Evolutionary conservation across 495 filamentous ascomycete genomes (phyloP), one percentile per base, ranked within the genome.

Genomic region (Daldinia concentrica): DNA sequence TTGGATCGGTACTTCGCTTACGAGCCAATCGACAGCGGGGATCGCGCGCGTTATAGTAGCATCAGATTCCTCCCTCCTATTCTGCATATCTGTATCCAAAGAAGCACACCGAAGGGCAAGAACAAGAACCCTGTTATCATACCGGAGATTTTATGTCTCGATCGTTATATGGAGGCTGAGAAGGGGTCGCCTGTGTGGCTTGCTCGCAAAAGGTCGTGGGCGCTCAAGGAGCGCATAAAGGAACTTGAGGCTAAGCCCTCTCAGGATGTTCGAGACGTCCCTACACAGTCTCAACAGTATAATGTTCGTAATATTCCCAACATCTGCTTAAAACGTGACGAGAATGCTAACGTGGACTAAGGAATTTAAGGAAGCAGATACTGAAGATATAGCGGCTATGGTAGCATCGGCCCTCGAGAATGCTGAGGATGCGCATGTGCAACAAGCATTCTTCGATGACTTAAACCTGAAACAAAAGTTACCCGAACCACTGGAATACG

Each of bases 31-130:
- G 89, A 89, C 7, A 86, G 87, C 12, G 82, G 84, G 6, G 80
- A 86, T 14, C 86, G 88, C 5, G 86, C 88, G 61, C 89, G 92
- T 59, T 97, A 88, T 76, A 88, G 90, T 36, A 90, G 92, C 2
- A 94, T 98, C 64, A 88, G 86, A 69, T 81, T 84, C 6, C 82
- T 95, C 7, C 93, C 95, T 3, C 95, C 94, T 0, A 85, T 98
- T 51, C 82, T 98, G 15, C 93, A 97, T 76, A 88, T 99, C 50
- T 92, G 93, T 71, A 92, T 98, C 19, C 92, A 95, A 73, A 88
- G 95, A 22, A 89, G 90, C 8, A 88, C 90, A 36, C 94, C 87
- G 56, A 89, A 55, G 71, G 73, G 60, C 15, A 98, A 97, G 69
- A 93, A 93, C 9, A 89, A 90, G 29, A 89, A 94, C 56, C 91